Base-by-base conservation (phyloP, 2,329 filamentous ascomycete genomes). In the Thermoascus crustaceus region DNA sequence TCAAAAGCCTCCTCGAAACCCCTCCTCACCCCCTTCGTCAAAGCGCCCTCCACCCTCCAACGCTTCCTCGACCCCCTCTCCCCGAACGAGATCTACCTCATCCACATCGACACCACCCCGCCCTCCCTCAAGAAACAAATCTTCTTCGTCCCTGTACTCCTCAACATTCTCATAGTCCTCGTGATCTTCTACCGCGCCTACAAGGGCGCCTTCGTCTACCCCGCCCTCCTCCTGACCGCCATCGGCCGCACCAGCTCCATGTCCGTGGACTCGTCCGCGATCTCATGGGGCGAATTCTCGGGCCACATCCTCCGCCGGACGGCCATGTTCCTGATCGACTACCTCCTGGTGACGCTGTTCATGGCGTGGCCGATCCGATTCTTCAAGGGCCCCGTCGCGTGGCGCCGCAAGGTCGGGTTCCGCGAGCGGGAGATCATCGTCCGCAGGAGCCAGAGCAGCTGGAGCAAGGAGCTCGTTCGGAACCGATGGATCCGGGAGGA, bases 341-440 rank as follows among this genome's bases (percentile, higher is more conserved):
- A 84, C 43, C 42, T 78, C 18, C 71, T 87, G 13, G 68, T 76
- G 46, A 61, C 78, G 23, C 77, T 85, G 40, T 69, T 87, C 37
- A 78, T 80, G 64, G 74, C 80, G 5, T 87, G 82, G 82, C 82
- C 82, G 1, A 61, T 77, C 34, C 77, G 81, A 46, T 87, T 93
- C 58, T 73, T 82, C 9, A 61, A 58, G 2, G 76, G 76, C 44
- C 86, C 87, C 0, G 66, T 79, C 23, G 58, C 63, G 24, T 95
- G 88, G 86, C 77, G 88, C 32, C 76, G 75, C 61, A 69, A 59
- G 19, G 63, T 88, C 22, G 85, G 88, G 5, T 94, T 94, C 58
- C 71, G 75, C n/a, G 71, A 80, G 30, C 71, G 76, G 45, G 89
- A 95, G 67, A 72, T 94, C 32, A 80, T 93, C 42, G 82, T 94